phyloP scores from a whole-genome alignment of 495 filamentous ascomycete genomes.

The Parathielavia hyrcaniae region DNA sequence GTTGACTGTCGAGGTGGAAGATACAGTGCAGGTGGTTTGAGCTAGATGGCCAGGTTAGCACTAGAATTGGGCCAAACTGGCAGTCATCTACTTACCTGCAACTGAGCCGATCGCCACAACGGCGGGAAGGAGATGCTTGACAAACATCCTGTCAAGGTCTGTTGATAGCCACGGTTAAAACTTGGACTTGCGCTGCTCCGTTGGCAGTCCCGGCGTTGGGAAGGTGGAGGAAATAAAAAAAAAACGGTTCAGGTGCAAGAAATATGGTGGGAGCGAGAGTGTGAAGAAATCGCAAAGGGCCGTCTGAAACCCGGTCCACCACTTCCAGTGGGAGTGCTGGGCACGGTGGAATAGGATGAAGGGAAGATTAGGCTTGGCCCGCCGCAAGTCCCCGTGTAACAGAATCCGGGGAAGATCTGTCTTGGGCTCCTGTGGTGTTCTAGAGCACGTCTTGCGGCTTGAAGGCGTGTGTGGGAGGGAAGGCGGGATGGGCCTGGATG shows the following conservation, averaged over 20 bases:
- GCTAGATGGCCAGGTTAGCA: slow-evolving; percentile 32
- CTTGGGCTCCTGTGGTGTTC: not conserved
- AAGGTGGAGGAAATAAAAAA: not conserved
- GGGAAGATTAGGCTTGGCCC: not conserved
- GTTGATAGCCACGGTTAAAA: slow-evolving; percentile 25
- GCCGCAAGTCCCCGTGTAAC: not conserved
- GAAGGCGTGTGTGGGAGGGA: not conserved
- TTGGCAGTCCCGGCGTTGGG: not conserved
- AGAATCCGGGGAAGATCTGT: slow-evolving; percentile 7
- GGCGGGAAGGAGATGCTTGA: slow-evolving; percentile 67
- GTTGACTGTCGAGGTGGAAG: slow-evolving; percentile 50
- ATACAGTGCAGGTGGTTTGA: slow-evolving; percentile 40
- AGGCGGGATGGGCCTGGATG: slow-evolving; percentile 11
- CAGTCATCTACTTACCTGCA: slow-evolving; percentile 51
- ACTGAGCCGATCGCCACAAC: slow-evolving; percentile 61
- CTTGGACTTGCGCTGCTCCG: not conserved
- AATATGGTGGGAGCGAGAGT: slow-evolving; percentile 2
- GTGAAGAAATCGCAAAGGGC: not conserved
- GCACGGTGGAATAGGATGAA: not conserved
- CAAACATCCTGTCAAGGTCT: slow-evolving; percentile 58
- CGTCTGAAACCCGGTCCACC: not conserved
- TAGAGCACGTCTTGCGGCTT: not conserved
- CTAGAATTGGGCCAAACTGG: not conserved
- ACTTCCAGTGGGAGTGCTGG: not conserved
- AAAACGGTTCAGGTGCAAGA: slow-evolving; percentile 5